Evolutionary conservation across 2,329 filamentous ascomycete species (phyloP), one percentile per base, ranked within the genome.

Genomic region (Ampelomyces quisqualis): DNA sequence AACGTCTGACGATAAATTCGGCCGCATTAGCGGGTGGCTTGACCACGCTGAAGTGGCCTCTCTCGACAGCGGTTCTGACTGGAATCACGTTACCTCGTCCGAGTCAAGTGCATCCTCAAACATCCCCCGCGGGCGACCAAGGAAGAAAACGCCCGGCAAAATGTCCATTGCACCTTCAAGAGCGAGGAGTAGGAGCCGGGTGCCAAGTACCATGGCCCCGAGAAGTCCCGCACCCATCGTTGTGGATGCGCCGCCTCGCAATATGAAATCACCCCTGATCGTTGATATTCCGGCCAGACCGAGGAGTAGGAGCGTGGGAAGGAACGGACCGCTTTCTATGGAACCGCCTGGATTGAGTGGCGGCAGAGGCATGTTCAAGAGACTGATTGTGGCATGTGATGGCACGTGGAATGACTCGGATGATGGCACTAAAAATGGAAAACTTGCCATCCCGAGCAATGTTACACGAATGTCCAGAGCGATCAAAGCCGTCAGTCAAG

Each of bases 341-440:
- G 55, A 56, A 13, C 55, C 62, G 21, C 64, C 64, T 9, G 64
- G 64, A 15, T 42, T 67, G 27, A 67, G 64, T 26, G 60, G 64
- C 9, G 64, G 64, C 23, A 53, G 64, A 44, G 64, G 64, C 24
- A 67, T 67, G 64, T 67, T 67, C 47, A 70, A 70, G 49, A 60
- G 67, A 38, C 40, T 70, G 34, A 67, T 70, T 38, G 66, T 70
- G 30, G 67, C 66, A 19, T 70, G 67, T 51, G 67, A 70, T 51
- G 67, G 67, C 50, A 73, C 73, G n/a, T 76, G 73, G 74, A 58
- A 74, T 32, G 74, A 77, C 50, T 71, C 73, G 7, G 73, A 76
- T 45, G 70, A 70, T 37, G 70, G 70, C 30, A 68, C 65, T 40
- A 57, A 71, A n/a, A 72, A 72, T 39, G 69, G 69, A 4, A 65